These are phyloP conservation scores for Gracilaria gracilis DNA, from an alignment of 23 red algal species.

Conservation along the genomic window DNA sequence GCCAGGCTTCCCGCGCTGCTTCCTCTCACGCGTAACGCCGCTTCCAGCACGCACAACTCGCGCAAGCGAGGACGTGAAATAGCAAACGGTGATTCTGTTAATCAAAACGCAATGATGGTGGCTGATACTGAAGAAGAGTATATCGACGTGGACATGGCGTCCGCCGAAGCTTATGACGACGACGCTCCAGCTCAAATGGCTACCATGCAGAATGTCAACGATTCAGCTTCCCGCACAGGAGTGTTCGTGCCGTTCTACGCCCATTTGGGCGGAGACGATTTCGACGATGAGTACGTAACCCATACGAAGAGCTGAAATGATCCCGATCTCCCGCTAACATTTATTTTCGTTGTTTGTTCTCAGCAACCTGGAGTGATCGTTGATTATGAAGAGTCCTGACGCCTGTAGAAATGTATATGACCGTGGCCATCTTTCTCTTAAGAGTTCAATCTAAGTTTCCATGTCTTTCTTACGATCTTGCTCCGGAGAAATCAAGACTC, in stretches of 20 bases:
- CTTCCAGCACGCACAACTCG: conserved; percentile 4
- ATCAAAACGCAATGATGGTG: conserved; percentile 28
- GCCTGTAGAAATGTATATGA: background rate
- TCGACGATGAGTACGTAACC: conserved; percentile 59
- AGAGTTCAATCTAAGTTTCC: no score
- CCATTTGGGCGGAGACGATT: conserved; percentile 42
- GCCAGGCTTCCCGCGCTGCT: conserved; percentile 19
- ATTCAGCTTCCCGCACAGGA: conserved; percentile 8
- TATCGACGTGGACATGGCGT: conserved; percentile 33
- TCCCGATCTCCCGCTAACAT: background rate
- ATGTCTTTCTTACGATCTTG: no score
- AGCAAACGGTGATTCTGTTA: conserved; percentile 14
- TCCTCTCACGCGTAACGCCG: conserved; percentile 34
- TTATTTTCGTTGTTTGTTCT: background rate
- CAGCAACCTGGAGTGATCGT: conserved; percentile 3
- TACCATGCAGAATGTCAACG: conserved; percentile 13
- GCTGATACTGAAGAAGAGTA: conserved; percentile 37
- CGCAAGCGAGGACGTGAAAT: conserved; percentile 20
- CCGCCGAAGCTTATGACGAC: conserved; percentile 19
- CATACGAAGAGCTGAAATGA: background rate
- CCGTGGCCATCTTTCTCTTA: no score
- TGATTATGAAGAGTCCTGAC: background rate
- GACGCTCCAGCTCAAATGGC: conserved; percentile 12
- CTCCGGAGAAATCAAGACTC: no score
- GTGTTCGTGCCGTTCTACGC: conserved; percentile 61